Base-by-base conservation (phyloP, 805 yeast species). In the Saccharomycopsis olivae region DNA sequence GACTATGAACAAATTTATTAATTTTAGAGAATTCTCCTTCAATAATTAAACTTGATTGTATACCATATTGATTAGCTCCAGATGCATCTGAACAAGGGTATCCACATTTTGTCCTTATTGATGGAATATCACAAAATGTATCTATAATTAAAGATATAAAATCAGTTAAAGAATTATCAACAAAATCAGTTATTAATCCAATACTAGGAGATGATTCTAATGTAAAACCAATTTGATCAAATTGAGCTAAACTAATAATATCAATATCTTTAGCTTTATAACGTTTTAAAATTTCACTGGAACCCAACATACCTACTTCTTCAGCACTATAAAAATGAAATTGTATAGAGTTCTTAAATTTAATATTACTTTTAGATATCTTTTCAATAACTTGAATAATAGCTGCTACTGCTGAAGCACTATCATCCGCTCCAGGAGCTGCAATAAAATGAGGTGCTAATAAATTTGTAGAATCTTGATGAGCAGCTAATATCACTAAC, bases 391-490 rank as follows among this genome's bases (percentile, higher is more conserved):
- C 10, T 30, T n/a, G 14, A 30, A 17, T n/a, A n/a, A n/a, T n/a
- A n/a, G 94, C 79, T 3, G 80, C 76, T 3, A 88, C 79, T 8
- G 96, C 97, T 3, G 88, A 75, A 2, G 95, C 94, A 57, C 88
- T 83, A 55, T 89, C 97, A 55, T 89, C 97, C 3, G 95, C 96
- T 2, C 97, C 97, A 1, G 96, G 96, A 0, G 95, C 85, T 18
- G 74, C 67, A 48, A 81, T 54, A 15, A 75, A 47, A 33, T 66
- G 66, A 8, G 95, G 96, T 41, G 83, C 66, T 32, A 83, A 49
- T 40, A 84, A 63, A 55, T 85, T 86, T 47, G 78, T 69, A 2
- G 94, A 80, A 56, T 89, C 97, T 54, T 80, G 83, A 60, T 89
- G 97, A 19, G 94, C 82, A 1, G 96, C 96, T 29, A 89, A 71